Evolutionary conservation across 1,284 basidiomycete species (phyloP).

Genomic region (Ustilago loliicola): DNA sequence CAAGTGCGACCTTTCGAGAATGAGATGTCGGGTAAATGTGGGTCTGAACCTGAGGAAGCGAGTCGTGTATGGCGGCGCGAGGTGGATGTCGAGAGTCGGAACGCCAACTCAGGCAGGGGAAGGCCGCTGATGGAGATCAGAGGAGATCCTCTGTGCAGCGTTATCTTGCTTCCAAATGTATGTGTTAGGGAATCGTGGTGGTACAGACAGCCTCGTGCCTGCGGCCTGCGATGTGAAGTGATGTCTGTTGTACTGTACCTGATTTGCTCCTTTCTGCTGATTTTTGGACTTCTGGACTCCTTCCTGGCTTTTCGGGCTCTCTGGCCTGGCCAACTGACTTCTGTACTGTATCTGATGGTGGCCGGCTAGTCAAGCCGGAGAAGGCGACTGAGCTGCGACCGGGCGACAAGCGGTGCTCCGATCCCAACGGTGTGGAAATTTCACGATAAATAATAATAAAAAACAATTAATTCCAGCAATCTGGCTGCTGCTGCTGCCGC

Average conservation of each 20-base stretch:
- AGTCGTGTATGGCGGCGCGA: not conserved
- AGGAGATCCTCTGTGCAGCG: not conserved
- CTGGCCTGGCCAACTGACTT: not conserved
- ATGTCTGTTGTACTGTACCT: not conserved
- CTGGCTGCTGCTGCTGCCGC: not conserved
- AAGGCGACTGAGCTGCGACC: conserved; percentile 3
- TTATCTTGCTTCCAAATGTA: not conserved
- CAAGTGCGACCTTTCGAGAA: not conserved
- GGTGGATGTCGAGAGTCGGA: not conserved
- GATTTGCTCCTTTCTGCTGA: not conserved
- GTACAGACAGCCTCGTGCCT: conserved; percentile 7
- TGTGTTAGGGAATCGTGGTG: not conserved
- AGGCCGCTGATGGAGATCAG: not conserved
- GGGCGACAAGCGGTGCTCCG: conserved; percentile 2
- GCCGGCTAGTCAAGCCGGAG: conserved; percentile 7
- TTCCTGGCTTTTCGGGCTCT: not conserved
- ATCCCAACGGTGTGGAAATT: not conserved
- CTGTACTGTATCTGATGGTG: not conserved
- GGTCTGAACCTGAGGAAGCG: not conserved
- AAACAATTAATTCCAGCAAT: conserved; percentile 2
- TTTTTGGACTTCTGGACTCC: not conserved
- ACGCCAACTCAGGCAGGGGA: not conserved
- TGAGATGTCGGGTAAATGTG: not conserved
- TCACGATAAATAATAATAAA: not conserved
- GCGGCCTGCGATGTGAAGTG: conserved; percentile 9